Conservation (phyloP, 257 asterid species). For the Haberlea rhodopensis region DNA sequence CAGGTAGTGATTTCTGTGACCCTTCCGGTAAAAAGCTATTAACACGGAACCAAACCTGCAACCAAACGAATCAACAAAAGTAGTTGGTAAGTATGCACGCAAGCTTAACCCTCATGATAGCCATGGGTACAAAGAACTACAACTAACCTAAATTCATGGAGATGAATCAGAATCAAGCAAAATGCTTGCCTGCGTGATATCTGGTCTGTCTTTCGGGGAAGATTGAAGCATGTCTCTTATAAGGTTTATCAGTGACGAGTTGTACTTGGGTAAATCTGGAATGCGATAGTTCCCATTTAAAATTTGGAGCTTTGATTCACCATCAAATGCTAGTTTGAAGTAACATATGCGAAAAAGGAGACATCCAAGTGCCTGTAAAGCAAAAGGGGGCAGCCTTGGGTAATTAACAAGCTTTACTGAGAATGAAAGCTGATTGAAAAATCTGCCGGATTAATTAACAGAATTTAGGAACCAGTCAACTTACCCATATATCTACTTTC, state of each 20-base stretch:
- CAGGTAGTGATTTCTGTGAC: conserved; percentile 80
- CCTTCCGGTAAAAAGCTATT: conserved; percentile 76
- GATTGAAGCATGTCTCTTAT: conserved; percentile 83
- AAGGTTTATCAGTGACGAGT: conserved; percentile 58
- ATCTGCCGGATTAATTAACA: conserved; percentile 14
- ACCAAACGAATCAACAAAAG: conserved; percentile 25
- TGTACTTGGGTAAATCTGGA: conserved; percentile 91
- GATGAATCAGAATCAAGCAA: conserved; percentile 91
- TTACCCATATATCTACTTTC: conserved; percentile 99
- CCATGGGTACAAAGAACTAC: conserved; percentile 62
- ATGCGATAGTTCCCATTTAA: conserved; percentile 91
- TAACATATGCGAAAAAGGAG: conserved; percentile 91
- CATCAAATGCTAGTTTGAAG: conserved; percentile 92
- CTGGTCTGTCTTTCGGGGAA: conserved; percentile 88
- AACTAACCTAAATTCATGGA: conserved; percentile 80
- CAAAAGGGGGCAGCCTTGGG: conserved; percentile 19
- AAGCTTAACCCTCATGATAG: conserved; percentile 49
- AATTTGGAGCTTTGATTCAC: conserved; percentile 97
- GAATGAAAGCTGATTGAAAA: conserved; percentile 12
- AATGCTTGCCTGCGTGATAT: conserved; percentile 99
- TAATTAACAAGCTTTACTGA: conserved; percentile 10
- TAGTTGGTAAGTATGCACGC: conserved; percentile 34
- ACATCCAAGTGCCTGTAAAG: conserved; percentile 92
- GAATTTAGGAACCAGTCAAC: conserved; percentile 29
- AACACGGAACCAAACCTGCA: conserved; percentile 97